Conservation (phyloP, 2,329 filamentous ascomycete species). For the Calonectria pseudoreteaudii region DNA sequence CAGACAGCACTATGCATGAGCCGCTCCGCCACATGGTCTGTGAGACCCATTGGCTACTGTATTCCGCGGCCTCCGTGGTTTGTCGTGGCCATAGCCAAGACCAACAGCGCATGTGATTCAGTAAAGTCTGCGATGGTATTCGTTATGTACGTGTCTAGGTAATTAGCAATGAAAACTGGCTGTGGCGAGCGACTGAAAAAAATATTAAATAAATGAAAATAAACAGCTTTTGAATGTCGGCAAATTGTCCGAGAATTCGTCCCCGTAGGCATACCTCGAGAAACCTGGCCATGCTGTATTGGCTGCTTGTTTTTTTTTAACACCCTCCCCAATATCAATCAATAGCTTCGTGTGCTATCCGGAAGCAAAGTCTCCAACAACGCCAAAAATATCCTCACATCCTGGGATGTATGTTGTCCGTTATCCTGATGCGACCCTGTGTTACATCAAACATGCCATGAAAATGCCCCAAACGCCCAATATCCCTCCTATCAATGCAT, state of each 20-base stretch:
- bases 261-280: too few species aligned
- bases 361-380: conserved; percentile 14
- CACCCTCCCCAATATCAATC: background rate
- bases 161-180: background rate
- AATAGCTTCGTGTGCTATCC: background rate
- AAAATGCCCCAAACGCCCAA: conserved; percentile 33
- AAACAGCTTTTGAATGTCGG: background rate
- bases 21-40: background rate
- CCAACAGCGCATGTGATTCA: background rate
- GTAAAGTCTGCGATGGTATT: background rate
- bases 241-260: background rate
- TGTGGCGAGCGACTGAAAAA: background rate
- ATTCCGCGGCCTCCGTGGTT: background rate
- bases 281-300: background rate
- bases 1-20: background rate
- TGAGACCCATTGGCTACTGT: background rate
- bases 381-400: conserved; percentile 1
- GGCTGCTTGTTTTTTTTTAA: background rate
- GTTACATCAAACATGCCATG: conserved; percentile 19
- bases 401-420: background rate
- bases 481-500: conserved; percentile 35
- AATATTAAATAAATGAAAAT: background rate
- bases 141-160: background rate
- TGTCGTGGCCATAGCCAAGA: background rate
- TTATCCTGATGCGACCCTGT: background rate